Conservation (phyloP, 768 basidiomycete genomes). For the Naganishia onofrii region DNA sequence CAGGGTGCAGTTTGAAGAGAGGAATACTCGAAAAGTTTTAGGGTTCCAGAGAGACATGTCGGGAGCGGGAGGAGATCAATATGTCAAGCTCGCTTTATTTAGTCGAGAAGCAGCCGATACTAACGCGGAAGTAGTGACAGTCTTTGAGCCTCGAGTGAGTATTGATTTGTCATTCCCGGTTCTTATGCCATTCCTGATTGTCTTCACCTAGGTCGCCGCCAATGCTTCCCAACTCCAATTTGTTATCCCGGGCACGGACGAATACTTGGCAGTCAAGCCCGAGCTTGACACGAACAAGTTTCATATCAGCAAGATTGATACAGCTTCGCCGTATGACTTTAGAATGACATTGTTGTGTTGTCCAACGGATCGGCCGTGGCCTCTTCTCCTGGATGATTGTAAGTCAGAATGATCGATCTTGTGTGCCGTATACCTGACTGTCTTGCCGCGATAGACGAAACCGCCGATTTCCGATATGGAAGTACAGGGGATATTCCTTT, state of each 20-base stretch:
- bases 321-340: slow-evolving; percentile 40
- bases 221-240: slow-evolving; percentile 41
- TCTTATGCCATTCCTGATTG: neutral
- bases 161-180: neutral
- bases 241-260: slow-evolving; percentile 38
- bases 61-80: slow-evolving; percentile 27
- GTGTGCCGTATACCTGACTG: neutral
- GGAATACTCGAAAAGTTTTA: slow-evolving; percentile 13
- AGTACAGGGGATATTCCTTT: slow-evolving; percentile 48
- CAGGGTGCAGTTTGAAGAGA: slow-evolving; percentile 18
- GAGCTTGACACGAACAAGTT: slow-evolving; percentile 11
- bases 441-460: slow-evolving; percentile 36
- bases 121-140: slow-evolving; percentile 31
- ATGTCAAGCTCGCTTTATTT: slow-evolving; percentile 29
- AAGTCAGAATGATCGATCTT: slow-evolving; percentile 20
- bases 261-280: slow-evolving; percentile 29
- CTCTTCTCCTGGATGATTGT: slow-evolving; percentile 49
- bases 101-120: slow-evolving; percentile 26
- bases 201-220: slow-evolving; percentile 33
- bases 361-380: slow-evolving; percentile 46
- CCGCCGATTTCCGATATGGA: slow-evolving; percentile 46
- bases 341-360: slow-evolving; percentile 50
- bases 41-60: slow-evolving; percentile 21
- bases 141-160: slow-evolving; percentile 46
- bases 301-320: neutral